Evolutionary conservation across 2,329 filamentous ascomycete species (phyloP), one percentile per base, ranked within the genome.

Genomic region (Alternaria brassicae): DNA sequence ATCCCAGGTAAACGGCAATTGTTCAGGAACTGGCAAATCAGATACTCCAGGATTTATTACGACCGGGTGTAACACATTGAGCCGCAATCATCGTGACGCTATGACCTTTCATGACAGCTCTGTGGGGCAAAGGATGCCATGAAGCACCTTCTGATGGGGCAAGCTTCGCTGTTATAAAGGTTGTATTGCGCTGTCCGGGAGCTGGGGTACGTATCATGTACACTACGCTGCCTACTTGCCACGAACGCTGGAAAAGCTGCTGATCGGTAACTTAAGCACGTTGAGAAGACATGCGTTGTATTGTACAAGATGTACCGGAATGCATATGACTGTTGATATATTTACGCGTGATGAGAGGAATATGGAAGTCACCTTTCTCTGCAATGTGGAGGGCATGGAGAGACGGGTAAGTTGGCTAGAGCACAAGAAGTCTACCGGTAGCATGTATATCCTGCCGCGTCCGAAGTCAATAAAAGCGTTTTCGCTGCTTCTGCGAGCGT

Each of bases 1-100:
- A 25, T 50, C 42, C 66, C 66, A 53, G 62, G 62, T 61, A 52
- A 36, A 40, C 53, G 61, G 57, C 58, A 50, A 36, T 15, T 34
- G 23, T 34, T 53, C 47, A 30, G 51, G 27, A 23, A n/a, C 42
- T 50, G 27, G 54, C 66, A 48, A 67, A 65, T 70, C 36, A 48
- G 28, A 42, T 60, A 52, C 47, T 25, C 32, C 28, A 13, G 52
- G 15, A 55, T 58, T 56, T 49, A 55, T 48, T 45, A 42, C 28
- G 54, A 66, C 61, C 62, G 55, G 67, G 62, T 55, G 56, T 41
- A 53, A 57, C 50, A 54, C 50, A 58, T 56, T 63, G 61, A 72
- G 69, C 69, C 69, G 66, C 67, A 70, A 62, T 53, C 40, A 48
- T 54, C n/a, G 39, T 45, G 39, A 50, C 39, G 45, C 30, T 32